Conservation (phyloP, 2,329 filamentous ascomycete genomes). For the Diaporthe vexans region DNA sequence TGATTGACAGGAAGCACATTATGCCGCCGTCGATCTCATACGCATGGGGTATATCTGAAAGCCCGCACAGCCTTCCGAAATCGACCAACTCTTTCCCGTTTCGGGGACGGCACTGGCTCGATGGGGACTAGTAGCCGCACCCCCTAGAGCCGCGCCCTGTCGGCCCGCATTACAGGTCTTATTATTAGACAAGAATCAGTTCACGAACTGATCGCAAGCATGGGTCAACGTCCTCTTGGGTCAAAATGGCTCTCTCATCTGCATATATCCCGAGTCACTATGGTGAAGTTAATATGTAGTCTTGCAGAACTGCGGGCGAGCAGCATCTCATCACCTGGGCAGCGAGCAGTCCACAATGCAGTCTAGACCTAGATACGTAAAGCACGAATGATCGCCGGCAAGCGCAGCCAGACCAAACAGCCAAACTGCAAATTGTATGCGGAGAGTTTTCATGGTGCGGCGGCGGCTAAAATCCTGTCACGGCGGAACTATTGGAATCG, state of each 20-base stretch:
- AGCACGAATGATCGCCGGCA: not conserved
- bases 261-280: not conserved
- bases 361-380: not conserved
- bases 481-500: not conserved
- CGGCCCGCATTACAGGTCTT: not conserved
- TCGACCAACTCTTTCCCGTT: not conserved
- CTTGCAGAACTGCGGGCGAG: not conserved
- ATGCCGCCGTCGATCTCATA: not conserved
- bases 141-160: not conserved
- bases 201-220: no score
- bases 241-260: not conserved
- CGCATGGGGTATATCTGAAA: not conserved
- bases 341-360: no score
- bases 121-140: not conserved
- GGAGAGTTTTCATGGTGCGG: conserved; percentile 6
- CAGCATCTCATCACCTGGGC: not conserved
- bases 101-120: not conserved
- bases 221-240: no score
- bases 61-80: not conserved
- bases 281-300: not conserved
- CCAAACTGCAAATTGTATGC: not conserved
- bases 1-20: not conserved
- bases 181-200: not conserved
- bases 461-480: not conserved
- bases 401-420: not conserved